Evolutionary conservation across 2,329 filamentous ascomycete genomes (phyloP).

Genomic region (Penicillium sp.): DNA sequence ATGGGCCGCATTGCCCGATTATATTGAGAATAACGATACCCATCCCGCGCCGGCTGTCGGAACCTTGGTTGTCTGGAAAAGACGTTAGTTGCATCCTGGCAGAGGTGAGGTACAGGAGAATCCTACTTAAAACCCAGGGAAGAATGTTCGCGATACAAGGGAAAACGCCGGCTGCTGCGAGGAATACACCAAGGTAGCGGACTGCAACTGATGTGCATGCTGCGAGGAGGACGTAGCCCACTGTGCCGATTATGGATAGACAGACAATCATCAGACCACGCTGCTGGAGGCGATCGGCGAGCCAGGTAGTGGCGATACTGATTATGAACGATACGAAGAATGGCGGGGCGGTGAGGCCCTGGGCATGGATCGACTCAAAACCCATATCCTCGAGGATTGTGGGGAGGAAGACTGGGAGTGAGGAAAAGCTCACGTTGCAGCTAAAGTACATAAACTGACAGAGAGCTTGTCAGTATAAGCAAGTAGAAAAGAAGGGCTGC

Average conservation of each 20-base stretch:
- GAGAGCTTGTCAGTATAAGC: slow-evolving; percentile 22
- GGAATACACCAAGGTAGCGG: slow-evolving; percentile 59
- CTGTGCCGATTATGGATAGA: slow-evolving; percentile 61
- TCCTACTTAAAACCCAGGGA: slow-evolving; percentile 65
- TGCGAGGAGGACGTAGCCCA: slow-evolving; percentile 70
- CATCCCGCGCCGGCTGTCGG: slow-evolving; percentile 68
- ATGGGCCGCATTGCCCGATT: slow-evolving; percentile 68
- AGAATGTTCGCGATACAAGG: slow-evolving; percentile 72
- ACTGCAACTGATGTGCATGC: slow-evolving; percentile 56
- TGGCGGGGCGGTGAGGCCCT: slow-evolving; percentile 73
- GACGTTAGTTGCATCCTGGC: background rate
- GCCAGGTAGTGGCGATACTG: slow-evolving; percentile 64
- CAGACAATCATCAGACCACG: slow-evolving; percentile 64
- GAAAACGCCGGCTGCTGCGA: slow-evolving; percentile 67
- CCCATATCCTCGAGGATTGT: slow-evolving; percentile 70
- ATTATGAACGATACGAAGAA: slow-evolving; percentile 70
- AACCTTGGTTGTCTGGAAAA: slow-evolving; percentile 67
- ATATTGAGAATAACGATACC: slow-evolving; percentile 71
- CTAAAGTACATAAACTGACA: slow-evolving; percentile 61
- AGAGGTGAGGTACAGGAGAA: background rate
- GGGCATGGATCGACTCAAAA: slow-evolving; percentile 68
- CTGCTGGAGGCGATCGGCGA: slow-evolving; percentile 70
- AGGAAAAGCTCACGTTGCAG: slow-evolving; percentile 69
- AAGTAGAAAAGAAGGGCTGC: too few species aligned
- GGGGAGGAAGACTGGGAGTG: slow-evolving; percentile 68